Conservation (phyloP, 257 asterid genomes). For the Penstemon eatonii region DNA sequence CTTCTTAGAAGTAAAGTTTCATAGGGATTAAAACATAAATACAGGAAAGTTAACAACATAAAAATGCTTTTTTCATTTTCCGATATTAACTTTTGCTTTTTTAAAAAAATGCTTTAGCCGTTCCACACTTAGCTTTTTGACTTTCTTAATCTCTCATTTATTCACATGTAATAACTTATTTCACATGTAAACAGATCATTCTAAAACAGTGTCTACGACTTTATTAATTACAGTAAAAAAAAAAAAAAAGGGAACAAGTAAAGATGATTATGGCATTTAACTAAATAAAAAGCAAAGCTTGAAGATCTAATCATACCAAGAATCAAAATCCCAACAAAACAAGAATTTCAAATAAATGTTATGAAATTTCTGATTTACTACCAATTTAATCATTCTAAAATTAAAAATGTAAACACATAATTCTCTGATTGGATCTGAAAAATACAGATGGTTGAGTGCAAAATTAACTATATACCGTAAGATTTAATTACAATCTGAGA, state of each 20-base stretch:
- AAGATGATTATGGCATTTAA: constrained; percentile 14
- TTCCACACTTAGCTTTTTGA: constrained; percentile 50
- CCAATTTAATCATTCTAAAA: not conserved
- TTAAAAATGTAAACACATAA: not conserved
- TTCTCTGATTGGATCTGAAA: constrained; percentile 1
- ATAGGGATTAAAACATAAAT: constrained; percentile 22
- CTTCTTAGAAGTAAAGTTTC: constrained; percentile 26
- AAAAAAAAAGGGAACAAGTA: too few species aligned
- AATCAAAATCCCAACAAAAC: constrained; percentile 4
- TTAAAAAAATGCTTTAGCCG: constrained; percentile 53
- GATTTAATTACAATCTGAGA: constrained; percentile 15
- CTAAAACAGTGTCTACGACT: constrained; percentile 27
- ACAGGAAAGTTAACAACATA: constrained; percentile 35
- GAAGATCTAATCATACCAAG: not conserved
- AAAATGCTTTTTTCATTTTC: constrained; percentile 54
- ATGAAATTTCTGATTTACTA: not conserved
- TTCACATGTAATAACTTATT: constrained; percentile 17
- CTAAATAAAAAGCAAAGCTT: constrained; percentile 8
- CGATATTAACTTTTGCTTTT: constrained; percentile 59
- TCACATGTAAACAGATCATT: constrained; percentile 35
- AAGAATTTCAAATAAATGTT: not conserved
- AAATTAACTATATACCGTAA: not conserved
- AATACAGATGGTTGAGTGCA: constrained; percentile 32
- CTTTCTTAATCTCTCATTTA: constrained; percentile 33
- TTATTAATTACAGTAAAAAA: constrained; percentile 15